Conservation (phyloP, 805 yeast genomes). For the Myxozyma vanderwaltii region DNA sequence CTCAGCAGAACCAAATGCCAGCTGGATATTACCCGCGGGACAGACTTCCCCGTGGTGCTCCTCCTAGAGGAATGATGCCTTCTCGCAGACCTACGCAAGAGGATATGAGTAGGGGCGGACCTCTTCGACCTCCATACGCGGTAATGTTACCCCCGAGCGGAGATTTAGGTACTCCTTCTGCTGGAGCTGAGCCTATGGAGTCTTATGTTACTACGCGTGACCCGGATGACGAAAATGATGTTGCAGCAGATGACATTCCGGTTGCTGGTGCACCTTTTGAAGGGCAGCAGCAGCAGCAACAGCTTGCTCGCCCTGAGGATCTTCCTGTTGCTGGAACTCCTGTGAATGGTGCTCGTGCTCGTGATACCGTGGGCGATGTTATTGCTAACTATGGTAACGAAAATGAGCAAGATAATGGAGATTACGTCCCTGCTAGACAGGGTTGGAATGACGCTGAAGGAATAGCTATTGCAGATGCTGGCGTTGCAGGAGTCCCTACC, state of each 20-base stretch:
- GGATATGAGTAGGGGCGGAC: neutral
- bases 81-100: neutral
- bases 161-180: too few species aligned
- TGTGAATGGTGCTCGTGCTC: neutral
- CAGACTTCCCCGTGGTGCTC: constrained; percentile 9
- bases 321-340: constrained; percentile 27
- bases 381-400: neutral
- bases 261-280: neutral
- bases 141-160: constrained; percentile 12
- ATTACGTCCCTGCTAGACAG: constrained; percentile 24
- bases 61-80: neutral
- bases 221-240: neutral
- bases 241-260: constrained; percentile 3
- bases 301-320: constrained; percentile 1
- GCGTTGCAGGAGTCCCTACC: neutral
- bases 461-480: too few species aligned
- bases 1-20: neutral
- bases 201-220: constrained; percentile 12
- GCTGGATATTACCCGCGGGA: constrained; percentile 19
- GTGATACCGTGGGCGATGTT: constrained; percentile 1
- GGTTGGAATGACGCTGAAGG: constrained; percentile 9
- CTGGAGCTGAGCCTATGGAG: neutral
- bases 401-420: neutral
- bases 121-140: constrained; percentile 12
- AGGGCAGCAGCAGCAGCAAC: neutral